phyloP scores from a whole-genome alignment of 495 filamentous ascomycete species.

The Hypoxylon lienhwacheense region DNA sequence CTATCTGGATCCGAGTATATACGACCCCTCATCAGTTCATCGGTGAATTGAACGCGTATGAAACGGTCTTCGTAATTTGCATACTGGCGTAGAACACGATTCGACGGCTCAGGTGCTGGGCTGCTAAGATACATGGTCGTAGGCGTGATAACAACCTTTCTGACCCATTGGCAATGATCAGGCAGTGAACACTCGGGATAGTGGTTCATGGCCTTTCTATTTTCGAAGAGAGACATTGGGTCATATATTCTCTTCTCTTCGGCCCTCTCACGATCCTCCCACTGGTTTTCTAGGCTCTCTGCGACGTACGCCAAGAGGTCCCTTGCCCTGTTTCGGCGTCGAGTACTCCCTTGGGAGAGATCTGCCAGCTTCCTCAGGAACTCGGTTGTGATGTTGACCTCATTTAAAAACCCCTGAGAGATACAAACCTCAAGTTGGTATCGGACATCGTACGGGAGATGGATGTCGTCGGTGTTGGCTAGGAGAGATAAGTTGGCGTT shows the following conservation, averaged over 20 bases:
- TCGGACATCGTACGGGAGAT: conserved; percentile 70
- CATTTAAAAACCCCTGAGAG: conserved; percentile 76
- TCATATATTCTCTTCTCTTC: conserved; percentile 61
- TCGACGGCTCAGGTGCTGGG: conserved; percentile 81
- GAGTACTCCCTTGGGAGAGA: conserved; percentile 39
- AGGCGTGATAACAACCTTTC: conserved; percentile 78
- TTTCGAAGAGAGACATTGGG: conserved; percentile 73
- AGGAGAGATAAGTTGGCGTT: conserved; percentile 41
- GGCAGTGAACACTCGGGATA: conserved; percentile 60
- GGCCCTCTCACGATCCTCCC: conserved; percentile 38
- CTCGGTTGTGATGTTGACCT: conserved; percentile 65
- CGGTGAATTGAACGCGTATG: conserved; percentile 87
- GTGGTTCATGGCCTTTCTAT: conserved; percentile 49
- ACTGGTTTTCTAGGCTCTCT: conserved; percentile 14
- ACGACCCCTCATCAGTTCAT: conserved; percentile 63
- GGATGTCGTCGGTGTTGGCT: conserved; percentile 40
- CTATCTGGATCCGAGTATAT: conserved; percentile 51
- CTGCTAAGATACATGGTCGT: conserved; percentile 76
- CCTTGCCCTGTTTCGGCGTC: conserved; percentile 40
- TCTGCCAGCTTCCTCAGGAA: conserved; percentile 65
- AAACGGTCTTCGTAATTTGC: conserved; percentile 72
- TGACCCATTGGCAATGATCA: conserved; percentile 69
- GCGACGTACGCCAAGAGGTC: conserved; percentile 46
- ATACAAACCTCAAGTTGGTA: conserved; percentile 95
- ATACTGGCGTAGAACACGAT: conserved; percentile 79